A percentile compares a stretch with the other conserved stretches of the same genome.
Evolutionary conservation across 768 basidiomycete species (phyloP).

Genomic region (Paxillus involutus): DNA sequence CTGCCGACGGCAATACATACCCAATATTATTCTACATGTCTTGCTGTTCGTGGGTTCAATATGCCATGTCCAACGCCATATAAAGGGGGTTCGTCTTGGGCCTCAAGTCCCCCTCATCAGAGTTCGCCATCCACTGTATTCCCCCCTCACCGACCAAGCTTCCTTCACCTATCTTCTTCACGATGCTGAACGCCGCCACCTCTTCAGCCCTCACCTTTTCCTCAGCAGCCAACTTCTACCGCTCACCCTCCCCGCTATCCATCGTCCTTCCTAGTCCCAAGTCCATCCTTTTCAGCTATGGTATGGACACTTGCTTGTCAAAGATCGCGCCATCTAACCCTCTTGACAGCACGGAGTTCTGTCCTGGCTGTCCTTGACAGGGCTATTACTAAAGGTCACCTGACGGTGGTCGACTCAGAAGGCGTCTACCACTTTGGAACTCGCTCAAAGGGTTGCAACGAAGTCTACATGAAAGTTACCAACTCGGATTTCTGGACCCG

Average conservation of each 20-base stretch:
- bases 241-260: conserved; percentile 31
- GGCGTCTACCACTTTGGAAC: conserved; percentile 60
- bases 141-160: conserved; percentile 1
- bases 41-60: conserved; percentile 23
- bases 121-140: conserved; percentile 3
- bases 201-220: conserved; percentile 31
- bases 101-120: conserved; percentile 13
- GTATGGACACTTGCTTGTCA: conserved; percentile 7
- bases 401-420: conserved; percentile 62
- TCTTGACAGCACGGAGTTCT: conserved; percentile 51
- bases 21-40: conserved; percentile 26
- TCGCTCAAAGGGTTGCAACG: conserved; percentile 57
- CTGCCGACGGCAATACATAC: conserved; percentile 21
- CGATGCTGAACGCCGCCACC: conserved; percentile 32
- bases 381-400: conserved; percentile 57
- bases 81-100: conserved; percentile 27
- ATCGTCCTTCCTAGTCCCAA: conserved; percentile 29
- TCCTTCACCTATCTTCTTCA: background rate
- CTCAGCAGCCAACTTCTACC: conserved; percentile 33
- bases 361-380: conserved; percentile 57
- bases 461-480: conserved; percentile 55
- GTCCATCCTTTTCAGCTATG: conserved; percentile 27
- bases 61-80: conserved; percentile 19
- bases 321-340: conserved; percentile 3
- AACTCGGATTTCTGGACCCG: conserved; percentile 71